Percentiles rank a stretch among this genome's conserved stretches.
Conservation (phyloP, 352 stramenopile genomes). For the Thalassiosira livingstoniorum region DNA sequence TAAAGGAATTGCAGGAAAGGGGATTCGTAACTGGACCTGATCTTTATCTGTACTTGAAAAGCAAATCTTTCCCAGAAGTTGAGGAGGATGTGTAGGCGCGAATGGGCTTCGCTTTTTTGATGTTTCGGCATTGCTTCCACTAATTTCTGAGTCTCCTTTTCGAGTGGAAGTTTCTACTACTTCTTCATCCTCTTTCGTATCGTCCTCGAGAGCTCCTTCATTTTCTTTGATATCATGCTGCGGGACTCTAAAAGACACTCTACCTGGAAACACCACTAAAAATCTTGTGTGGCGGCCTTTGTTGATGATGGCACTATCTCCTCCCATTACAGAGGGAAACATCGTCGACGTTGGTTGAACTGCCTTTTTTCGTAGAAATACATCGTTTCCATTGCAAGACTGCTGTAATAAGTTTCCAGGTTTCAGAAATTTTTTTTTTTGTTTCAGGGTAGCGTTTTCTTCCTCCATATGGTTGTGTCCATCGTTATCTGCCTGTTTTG, state of each 20-base stretch:
- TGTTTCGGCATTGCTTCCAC: background rate
- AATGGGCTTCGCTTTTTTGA: conserved; percentile 47
- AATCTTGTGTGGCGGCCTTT: conserved; percentile 45
- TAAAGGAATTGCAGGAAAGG: conserved; percentile 18
- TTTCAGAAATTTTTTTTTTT: conserved; percentile 19
- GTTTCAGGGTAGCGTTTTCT: background rate
- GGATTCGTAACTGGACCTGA: conserved; percentile 43
- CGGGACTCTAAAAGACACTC: conserved; percentile 47
- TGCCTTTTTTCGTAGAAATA: conserved; percentile 54
- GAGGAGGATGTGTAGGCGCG: conserved; percentile 46
- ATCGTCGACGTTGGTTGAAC: conserved; percentile 29
- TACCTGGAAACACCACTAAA: conserved; percentile 52
- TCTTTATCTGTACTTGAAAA: conserved; percentile 12
- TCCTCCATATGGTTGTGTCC: no score
- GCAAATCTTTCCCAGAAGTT: conserved; percentile 41
- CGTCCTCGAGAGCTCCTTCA: background rate
- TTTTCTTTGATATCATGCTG: conserved; percentile 2
- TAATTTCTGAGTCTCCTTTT: background rate
- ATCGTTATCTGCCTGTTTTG: no score
- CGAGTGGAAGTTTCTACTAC: background rate
- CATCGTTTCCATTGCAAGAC: conserved; percentile 52
- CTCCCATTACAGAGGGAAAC: background rate
- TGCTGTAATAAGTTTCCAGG: conserved; percentile 41
- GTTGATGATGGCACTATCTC: background rate
- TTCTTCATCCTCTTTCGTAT: background rate